Evolutionary conservation across 2,329 filamentous ascomycete genomes (phyloP), one percentile per base, ranked within the genome.

Genomic region (Pseudogymnoascus pannorum): DNA sequence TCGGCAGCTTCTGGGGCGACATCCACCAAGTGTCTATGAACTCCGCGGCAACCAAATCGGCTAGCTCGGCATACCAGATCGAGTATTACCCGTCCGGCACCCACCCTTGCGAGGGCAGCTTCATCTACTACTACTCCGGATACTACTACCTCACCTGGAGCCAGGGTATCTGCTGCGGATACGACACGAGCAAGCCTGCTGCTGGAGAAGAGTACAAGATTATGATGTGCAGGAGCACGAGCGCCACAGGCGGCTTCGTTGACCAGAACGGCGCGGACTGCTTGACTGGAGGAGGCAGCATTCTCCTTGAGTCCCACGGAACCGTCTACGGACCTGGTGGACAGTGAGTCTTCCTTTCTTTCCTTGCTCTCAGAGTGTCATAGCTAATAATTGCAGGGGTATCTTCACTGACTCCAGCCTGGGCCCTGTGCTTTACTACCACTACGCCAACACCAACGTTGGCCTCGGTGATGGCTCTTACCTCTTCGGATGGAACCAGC

Each of bases 1-100:
- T 88, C 64, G 87, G 87, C 20, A 87, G 83, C 11, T 90, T 88
- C 78, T 91, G 86, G 85, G 72, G 75, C 5, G 81, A 85, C 68
- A 78, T 89, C 62, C 87, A 83, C 74, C 82, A 84, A 68, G 82
- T 83, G 1, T 69, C 75, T 36, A 78, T 88, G 71, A 70, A 67
- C 36, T 69, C 70, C 33, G 67, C 70, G 2, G 69, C 71, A 4
- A 74, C 70, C 11, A 72, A 69, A 20, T 67, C 68, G 2, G 63
- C 70, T 3, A 66, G 68, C 4, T 62, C 60, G 8, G 63, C 70
- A 1, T 73, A 77, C 62, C 78, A 85, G 59, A 73, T 87, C 58
- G 78, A 80, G 2, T 86, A 79, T 71, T 76, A 85, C 48, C 72
- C 79, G 0, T 73, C 72, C 0, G 79, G 79, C 1, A 73, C 71